Conservation (phyloP, 768 basidiomycete genomes). For the Trametes cingulata region DNA sequence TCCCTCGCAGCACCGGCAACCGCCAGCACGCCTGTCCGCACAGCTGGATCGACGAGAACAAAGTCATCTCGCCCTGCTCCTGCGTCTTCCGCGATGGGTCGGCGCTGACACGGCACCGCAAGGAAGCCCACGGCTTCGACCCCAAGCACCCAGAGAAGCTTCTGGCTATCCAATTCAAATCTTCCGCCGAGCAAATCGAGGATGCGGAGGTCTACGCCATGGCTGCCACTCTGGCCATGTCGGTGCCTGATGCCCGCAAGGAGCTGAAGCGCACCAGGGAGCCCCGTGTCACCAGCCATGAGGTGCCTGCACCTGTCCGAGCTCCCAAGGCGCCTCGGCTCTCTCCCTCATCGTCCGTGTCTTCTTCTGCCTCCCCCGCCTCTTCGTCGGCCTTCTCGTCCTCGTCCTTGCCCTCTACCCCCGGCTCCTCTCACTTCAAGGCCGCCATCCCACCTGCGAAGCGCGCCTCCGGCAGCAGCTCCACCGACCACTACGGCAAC, state of each 20-base stretch:
- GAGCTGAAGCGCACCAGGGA: no score
- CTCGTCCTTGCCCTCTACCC: neutral
- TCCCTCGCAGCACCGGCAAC: neutral
- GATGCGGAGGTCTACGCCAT: no score
- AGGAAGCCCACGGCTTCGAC: neutral
- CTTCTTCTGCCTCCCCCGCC: neutral
- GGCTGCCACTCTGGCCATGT: no score
- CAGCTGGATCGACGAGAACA: slow-evolving; percentile 1
- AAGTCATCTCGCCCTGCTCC: neutral
- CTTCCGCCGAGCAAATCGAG: no score
- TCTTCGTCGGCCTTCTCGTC: neutral
- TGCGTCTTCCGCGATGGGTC: neutral
- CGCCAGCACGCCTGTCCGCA: neutral
- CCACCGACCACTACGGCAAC: neutral
- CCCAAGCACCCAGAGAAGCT: no score
- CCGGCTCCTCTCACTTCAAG: neutral
- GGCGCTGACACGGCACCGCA: neutral
- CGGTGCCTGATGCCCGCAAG: no score
- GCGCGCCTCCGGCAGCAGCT: neutral
- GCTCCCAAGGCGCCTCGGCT: neutral
- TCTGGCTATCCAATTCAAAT: no score
- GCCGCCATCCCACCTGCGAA: no score
- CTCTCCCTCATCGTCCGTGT: neutral
- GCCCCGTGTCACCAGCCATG: no score
- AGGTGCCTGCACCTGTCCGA: neutral